These are phyloP conservation scores for Ceratobasidium sp. DNA, from an alignment of 1,284 basidiomycete species.

Conservation along the genomic window DNA sequence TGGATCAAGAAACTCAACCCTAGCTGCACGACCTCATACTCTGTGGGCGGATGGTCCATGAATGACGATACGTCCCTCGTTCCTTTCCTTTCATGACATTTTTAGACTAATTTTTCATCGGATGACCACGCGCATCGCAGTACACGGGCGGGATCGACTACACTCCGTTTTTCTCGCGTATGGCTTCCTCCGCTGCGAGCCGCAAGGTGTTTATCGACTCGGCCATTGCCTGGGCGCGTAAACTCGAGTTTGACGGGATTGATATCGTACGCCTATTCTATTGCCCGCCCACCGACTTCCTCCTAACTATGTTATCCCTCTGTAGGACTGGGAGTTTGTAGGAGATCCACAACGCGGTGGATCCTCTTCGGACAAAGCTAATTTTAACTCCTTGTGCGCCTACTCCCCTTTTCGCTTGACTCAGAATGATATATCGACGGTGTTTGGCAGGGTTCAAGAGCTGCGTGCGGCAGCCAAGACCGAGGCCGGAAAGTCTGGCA, in stretches of 20 bases:
- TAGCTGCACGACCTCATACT: slow-evolving; percentile 25
- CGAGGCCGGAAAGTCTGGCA: neutral
- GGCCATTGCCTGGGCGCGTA: slow-evolving; percentile 13
- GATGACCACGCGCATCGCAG: slow-evolving; percentile 8
- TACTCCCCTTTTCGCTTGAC: too few relatives aligned
- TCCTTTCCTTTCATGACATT: neutral
- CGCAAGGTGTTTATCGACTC: slow-evolving; percentile 19
- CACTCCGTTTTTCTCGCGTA: slow-evolving; percentile 9
- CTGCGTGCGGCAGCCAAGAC: neutral
- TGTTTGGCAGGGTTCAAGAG: neutral
- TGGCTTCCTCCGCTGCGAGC: slow-evolving; percentile 15
- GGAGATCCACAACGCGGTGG: slow-evolving; percentile 30
- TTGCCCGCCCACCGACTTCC: too few relatives aligned
- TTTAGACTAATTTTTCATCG: neutral
- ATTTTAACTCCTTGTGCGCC: slow-evolving; percentile 16
- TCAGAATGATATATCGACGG: too few relatives aligned
- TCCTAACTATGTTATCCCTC: too few relatives aligned
- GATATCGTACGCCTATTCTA: neutral
- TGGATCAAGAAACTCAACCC: slow-evolving; percentile 36
- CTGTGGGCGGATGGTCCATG: slow-evolving; percentile 38
- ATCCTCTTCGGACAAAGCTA: slow-evolving; percentile 15
- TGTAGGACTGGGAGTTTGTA: slow-evolving; percentile 27
- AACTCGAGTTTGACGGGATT: slow-evolving; percentile 26
- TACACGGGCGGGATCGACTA: slow-evolving; percentile 33
- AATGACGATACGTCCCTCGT: slow-evolving; percentile 5